Conservation (phyloP, 2,329 filamentous ascomycete genomes). For the Trichoderma koningii region DNA sequence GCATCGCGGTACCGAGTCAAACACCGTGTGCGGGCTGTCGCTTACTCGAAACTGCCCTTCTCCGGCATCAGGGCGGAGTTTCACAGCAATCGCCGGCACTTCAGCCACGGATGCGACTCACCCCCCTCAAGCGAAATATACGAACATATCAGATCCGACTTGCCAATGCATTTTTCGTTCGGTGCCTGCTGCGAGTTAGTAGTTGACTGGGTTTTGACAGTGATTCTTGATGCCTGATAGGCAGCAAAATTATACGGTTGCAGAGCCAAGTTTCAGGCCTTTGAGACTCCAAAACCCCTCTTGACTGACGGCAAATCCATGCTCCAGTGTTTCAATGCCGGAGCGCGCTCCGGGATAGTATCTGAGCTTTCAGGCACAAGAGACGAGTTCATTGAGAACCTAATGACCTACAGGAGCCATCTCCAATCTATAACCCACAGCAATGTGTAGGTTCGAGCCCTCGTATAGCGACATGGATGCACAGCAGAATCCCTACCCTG, state of each 20-base stretch:
- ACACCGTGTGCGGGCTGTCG: not conserved
- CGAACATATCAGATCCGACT: not conserved
- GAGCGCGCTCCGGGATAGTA: not conserved
- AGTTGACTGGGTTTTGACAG: not conserved
- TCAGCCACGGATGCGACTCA: not conserved
- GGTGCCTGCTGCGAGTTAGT: not conserved
- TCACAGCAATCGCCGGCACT: not conserved
- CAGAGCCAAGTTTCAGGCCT: not conserved
- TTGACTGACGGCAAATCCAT: not conserved
- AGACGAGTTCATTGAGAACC: not conserved
- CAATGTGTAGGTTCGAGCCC: not conserved
- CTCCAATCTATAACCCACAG: not conserved
- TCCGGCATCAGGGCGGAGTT: conserved; percentile 16
- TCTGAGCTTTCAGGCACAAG: not conserved
- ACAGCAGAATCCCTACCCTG: not conserved
- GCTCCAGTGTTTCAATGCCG: not conserved
- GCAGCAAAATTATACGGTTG: conserved; percentile 1
- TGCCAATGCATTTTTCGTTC: not conserved
- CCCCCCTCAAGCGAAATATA: not conserved
- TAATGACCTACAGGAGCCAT: conserved; percentile 3
- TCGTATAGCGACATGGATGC: not conserved
- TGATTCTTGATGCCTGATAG: not conserved
- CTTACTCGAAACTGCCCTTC: not conserved
- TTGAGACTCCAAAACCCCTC: not conserved
- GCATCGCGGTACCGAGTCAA: not conserved